These are phyloP conservation scores for Ophiosphaerella herpotricha DNA, from an alignment of 2,329 filamentous ascomycete species.

Conservation along the genomic window DNA sequence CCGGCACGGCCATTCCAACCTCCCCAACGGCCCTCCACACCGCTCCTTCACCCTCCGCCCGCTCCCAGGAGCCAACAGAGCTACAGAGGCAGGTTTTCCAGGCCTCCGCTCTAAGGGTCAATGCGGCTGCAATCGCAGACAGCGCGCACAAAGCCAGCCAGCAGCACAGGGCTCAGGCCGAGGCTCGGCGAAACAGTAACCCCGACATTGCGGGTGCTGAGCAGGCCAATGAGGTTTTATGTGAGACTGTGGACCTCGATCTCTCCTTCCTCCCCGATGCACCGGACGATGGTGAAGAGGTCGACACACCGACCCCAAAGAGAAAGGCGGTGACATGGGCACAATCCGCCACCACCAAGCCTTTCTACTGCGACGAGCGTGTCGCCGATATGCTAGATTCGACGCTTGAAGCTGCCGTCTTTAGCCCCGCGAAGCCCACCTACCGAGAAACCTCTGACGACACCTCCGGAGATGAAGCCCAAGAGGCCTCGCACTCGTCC, in stretches of 20 bases:
- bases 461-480: constrained; percentile 9
- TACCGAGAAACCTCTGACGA: constrained; percentile 2
- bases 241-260: constrained; percentile 8
- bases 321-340: constrained; percentile 20
- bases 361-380: constrained; percentile 24
- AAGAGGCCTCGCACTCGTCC: not conserved
- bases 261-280: constrained; percentile 22
- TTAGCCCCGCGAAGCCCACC: constrained; percentile 8
- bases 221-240: constrained; percentile 3
- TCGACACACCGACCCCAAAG: not conserved
- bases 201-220: constrained; percentile 10
- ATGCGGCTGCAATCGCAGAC: constrained; percentile 5
- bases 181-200: constrained; percentile 13
- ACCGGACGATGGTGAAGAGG: not conserved
- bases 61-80: not conserved
- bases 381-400: constrained; percentile 31
- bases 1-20: not conserved
- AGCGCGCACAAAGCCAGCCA: constrained; percentile 4
- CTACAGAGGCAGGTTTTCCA: not conserved
- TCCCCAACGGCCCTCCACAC: not conserved
- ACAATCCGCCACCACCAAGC: constrained; percentile 12
- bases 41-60: not conserved
- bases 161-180: constrained; percentile 7
- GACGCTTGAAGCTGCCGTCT: constrained; percentile 22
- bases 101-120: not conserved